Conservation (phyloP, 2,329 filamentous ascomycete genomes). For the Pestalotiopsis sp. region DNA sequence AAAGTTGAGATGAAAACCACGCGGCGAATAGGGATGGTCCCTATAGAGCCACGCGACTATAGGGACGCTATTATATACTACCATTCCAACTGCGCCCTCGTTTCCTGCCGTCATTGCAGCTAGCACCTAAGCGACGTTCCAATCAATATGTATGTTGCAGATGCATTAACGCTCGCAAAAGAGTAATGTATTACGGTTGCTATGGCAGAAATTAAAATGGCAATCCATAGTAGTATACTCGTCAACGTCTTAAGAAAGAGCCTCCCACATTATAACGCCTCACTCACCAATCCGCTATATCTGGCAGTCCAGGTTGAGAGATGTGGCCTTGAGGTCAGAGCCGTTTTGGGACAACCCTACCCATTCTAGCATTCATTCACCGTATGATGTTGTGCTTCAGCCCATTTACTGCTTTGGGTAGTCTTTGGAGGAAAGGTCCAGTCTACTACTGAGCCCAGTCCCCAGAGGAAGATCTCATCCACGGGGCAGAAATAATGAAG, state of each 20-base stretch:
- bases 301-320: background rate
- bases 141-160: background rate
- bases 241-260: too few species aligned
- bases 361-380: background rate
- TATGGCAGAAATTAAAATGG: background rate
- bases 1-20: conserved; percentile 7
- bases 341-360: background rate
- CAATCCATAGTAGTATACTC: background rate
- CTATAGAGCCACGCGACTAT: conserved; percentile 10
- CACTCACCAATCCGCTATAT: background rate
- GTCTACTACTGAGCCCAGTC: too few species aligned
- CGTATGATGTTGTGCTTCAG: background rate
- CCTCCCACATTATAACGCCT: background rate
- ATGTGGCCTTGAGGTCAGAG: background rate
- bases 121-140: conserved; percentile 7
- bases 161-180: background rate
- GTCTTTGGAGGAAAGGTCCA: background rate
- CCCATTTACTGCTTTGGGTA: background rate
- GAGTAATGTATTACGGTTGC: background rate
- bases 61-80: conserved; percentile 9
- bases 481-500: background rate
- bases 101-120: conserved; percentile 8
- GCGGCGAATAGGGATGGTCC: conserved; percentile 11
- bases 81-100: background rate
- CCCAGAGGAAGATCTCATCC: background rate